Evolutionary conservation across 1,139 yeast genomes (phyloP), one percentile per base, ranked within the genome.

Genomic region (Pneumocystis carinii): DNA sequence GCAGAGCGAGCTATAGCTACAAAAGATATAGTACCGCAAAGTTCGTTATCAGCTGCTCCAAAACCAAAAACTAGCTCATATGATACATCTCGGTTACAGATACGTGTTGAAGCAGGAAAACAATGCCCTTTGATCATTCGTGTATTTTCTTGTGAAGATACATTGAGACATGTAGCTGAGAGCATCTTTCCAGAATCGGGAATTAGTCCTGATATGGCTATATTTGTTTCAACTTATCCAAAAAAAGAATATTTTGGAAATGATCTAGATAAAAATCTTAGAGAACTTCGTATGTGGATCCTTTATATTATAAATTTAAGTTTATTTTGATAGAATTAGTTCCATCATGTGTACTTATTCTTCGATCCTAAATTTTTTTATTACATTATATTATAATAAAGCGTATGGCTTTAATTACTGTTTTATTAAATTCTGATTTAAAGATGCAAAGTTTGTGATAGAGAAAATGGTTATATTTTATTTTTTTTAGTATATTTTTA

Each of bases 211-310:
- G 53, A 61, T 19, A 32, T 64, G 8, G 38, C 72, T 7, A 67
- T 66, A 17, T 71, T 75, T 61, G 67, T 70, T 59, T 70, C 75
- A 29, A 72, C 75, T 3, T 75, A 73, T 64, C 77, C 77, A 12
- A 72, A 73, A 8, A 67, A 68, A 57, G 67, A 67, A 12, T 68
- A 66, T 36, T 67, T 67, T 12, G 59, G 64, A 8, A 68, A 66
- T n/a, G 71, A 70, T 37, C 14, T 37, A 19, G 42, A 57, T 24
- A 57, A 57, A 19, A 57, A 32, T 8, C n/a, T 57, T 8, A 29
- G 27, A 27, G 59, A 57, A 57, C 42, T 57, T 37, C 29, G 38
- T 57, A 37, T 57, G 17, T 57, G 12, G 12, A 32, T 32, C 35
- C 29, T 4, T 19, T 57, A 12, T 48, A n/a, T 32, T 48, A 17